phyloP scores from a whole-genome alignment of 495 filamentous ascomycete species.

The Xylaria bambusicola region DNA sequence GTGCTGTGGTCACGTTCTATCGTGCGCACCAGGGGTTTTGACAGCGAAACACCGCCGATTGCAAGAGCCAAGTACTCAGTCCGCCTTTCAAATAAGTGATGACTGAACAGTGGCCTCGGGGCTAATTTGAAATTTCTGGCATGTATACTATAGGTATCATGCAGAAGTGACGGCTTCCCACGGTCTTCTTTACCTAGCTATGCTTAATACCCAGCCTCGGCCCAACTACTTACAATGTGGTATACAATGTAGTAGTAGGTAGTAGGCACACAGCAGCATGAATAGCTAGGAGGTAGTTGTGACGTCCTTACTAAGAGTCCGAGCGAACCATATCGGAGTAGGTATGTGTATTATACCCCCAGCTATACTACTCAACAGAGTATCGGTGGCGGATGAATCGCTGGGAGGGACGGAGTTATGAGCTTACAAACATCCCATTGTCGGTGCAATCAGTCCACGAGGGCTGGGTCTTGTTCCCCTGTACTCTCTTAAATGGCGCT shows the following conservation, averaged over 20 bases:
- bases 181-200: not conserved
- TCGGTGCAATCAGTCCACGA: not conserved
- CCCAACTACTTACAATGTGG: not conserved
- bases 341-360: no score
- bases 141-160: not conserved
- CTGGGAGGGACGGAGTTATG: no score
- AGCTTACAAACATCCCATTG: no score
- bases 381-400: no score
- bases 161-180: not conserved
- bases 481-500: slow-evolving; percentile 10
- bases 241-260: no score
- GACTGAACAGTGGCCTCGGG: not conserved
- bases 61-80: not conserved
- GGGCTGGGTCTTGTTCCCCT: not conserved
- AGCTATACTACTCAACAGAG: no score
- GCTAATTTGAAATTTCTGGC: slow-evolving; percentile 5
- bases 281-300: no score
- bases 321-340: no score
- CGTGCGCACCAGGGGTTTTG: not conserved
- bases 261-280: no score
- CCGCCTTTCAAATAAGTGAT: not conserved
- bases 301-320: not conserved
- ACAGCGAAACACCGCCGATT: not conserved
- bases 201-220: not conserved
- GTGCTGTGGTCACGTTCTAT: not conserved